Evolutionary conservation across 75 land plant species (phyloP), one percentile per base, ranked within the genome.

Genomic region (Larix kaempferi): DNA sequence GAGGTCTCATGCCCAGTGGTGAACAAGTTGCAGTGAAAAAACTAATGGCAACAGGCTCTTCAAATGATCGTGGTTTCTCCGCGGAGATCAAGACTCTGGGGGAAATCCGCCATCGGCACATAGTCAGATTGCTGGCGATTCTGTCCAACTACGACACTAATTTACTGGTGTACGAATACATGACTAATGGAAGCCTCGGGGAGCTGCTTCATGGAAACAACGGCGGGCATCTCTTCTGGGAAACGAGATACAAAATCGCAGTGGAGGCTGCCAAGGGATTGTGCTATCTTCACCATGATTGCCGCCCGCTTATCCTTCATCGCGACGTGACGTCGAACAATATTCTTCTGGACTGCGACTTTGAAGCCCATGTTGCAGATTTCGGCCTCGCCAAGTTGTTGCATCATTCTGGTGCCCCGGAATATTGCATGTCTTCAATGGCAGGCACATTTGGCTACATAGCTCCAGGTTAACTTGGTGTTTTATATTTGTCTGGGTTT

Each of bases 11-110:
- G n/a, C n/a, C n/a, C n/a, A n/a, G n/a, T n/a, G n/a, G n/a, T n/a
- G n/a, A n/a, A n/a, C n/a, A n/a, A n/a, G n/a, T n/a, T n/a, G 33
- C 98, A 3, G 95, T 93, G 49, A 95, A 95, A 62, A 91, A 89
- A 62, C 88, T 92, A 14, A 74, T 84, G 26, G 83, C 80, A 0
- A 52, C 71, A 0, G 75, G 75, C 25, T 49, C 75, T 5, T 3
- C 75, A 11, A 86, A 90, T 22, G 94, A 92, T 44, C 92, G 82
- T 55, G 94, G 94, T 0, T 90, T 92, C 72, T 54, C 74, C 25
- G 94, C 94, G 0, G 94, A 92, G 82, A 79, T 92, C 35, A 73
- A 81, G 33, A 92, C 94, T 17, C 79, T 92, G 41, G 94, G 94
- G 6, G 86, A 75, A 77, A 92, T 92, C 77, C 76, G 92, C 74